Evolutionary conservation across 345 rosid genomes (phyloP).

Genomic region (Eutrema heterophyllum): DNA sequence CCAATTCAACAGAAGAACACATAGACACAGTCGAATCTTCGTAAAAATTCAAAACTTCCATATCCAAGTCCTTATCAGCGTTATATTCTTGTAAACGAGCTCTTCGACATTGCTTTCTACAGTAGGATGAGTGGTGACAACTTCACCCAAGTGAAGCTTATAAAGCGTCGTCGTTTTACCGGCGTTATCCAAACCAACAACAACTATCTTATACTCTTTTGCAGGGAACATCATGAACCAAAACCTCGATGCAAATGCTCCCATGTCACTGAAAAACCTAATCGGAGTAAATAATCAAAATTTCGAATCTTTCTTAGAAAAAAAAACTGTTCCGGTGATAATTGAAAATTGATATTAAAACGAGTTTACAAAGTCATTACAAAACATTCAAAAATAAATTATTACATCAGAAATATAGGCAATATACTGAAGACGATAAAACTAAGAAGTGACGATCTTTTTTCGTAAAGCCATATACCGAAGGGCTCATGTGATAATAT

Average conservation of each 20-base stretch:
- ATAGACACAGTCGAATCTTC: background rate
- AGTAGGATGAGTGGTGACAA: conserved; percentile 93
- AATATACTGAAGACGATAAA: no score
- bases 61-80: background rate
- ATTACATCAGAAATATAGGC: no score
- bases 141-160: conserved; percentile 90
- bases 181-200: conserved; percentile 95
- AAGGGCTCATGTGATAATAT: no score
- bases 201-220: conserved; percentile 95
- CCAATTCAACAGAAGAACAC: background rate
- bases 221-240: conserved; percentile 98
- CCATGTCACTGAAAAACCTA: conserved; percentile 39
- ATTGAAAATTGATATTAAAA: background rate
- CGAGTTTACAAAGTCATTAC: no score
- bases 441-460: no score
- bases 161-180: conserved; percentile 98
- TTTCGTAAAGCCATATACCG: no score
- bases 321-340: no score
- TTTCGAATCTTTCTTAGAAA: background rate
- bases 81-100: conserved; percentile 94
- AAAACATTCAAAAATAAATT: no score
- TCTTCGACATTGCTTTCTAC: conserved; percentile 97
- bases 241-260: conserved; percentile 75
- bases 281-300: background rate
- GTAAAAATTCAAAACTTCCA: background rate